These are phyloP conservation scores for Penicillium canariense DNA, from an alignment of 495 filamentous ascomycete species.

Conservation along the genomic window DNA sequence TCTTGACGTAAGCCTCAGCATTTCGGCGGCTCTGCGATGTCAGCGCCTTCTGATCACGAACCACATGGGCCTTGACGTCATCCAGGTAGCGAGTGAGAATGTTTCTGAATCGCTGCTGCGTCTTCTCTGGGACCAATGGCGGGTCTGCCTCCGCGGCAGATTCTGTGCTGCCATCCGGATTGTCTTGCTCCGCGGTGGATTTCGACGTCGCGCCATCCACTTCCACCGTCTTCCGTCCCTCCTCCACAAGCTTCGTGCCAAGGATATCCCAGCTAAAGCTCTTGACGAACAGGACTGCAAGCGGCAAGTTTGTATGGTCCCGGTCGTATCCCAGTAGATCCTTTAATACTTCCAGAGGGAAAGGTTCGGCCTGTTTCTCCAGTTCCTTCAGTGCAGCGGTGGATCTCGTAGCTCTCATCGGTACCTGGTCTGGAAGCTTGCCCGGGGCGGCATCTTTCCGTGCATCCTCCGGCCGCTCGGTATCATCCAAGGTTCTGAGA, in stretches of 20 bases:
- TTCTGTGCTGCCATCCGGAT: slow-evolving; percentile 43
- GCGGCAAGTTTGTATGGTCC: slow-evolving; percentile 85
- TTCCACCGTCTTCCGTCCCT: slow-evolving; percentile 79
- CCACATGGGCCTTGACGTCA: slow-evolving; percentile 83
- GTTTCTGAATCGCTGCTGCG: slow-evolving; percentile 83
- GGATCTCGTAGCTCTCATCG: slow-evolving; percentile 39
- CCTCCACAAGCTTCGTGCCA: slow-evolving; percentile 66
- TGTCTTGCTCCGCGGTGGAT: slow-evolving; percentile 46
- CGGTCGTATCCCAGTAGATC: slow-evolving; percentile 91
- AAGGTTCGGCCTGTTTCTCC: slow-evolving; percentile 66
- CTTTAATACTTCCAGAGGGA: slow-evolving; percentile 93
- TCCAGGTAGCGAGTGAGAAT: slow-evolving; percentile 89
- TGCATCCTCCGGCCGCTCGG: slow-evolving; percentile 78
- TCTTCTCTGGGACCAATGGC: slow-evolving; percentile 69
- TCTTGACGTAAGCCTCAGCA: slow-evolving; percentile 97
- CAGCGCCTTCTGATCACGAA: slow-evolving; percentile 86
- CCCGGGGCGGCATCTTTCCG: slow-evolving; percentile 57
- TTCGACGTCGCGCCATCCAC: slow-evolving; percentile 73
- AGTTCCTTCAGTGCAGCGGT: slow-evolving; percentile 34
- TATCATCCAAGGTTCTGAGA: slow-evolving; percentile 84
- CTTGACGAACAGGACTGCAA: slow-evolving; percentile 94
- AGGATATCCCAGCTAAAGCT: slow-evolving; percentile 94
- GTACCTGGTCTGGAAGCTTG: slow-evolving; percentile 52
- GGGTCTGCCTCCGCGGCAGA: slow-evolving; percentile 49
- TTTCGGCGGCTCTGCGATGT: slow-evolving; percentile 83